phyloP scores from a whole-genome alignment of 805 yeast genomes.

The Wickerhamiella domercqiae region DNA sequence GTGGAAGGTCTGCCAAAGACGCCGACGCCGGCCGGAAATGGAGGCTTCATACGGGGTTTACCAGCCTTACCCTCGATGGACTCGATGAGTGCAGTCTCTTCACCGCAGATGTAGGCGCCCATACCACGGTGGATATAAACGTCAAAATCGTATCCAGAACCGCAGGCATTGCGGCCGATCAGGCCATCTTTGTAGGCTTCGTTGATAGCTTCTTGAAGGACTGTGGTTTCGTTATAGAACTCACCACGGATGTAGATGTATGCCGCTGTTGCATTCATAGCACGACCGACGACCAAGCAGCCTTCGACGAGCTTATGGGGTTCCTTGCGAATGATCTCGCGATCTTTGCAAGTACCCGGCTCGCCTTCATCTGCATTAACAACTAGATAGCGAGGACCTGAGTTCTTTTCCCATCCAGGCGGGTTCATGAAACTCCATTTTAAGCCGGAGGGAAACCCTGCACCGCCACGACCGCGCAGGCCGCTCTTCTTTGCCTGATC shows the following conservation, averaged over 20 bases:
- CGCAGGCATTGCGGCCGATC: slow-evolving; percentile 75
- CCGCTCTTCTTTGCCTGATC: slow-evolving; percentile 77
- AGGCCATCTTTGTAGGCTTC: slow-evolving; percentile 74
- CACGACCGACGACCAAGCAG: slow-evolving; percentile 78
- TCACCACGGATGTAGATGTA: slow-evolving; percentile 86
- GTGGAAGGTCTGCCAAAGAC: slow-evolving; percentile 83
- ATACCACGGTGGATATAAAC: slow-evolving; percentile 78
- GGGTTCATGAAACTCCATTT: slow-evolving; percentile 94
- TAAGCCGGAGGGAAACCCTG: slow-evolving; percentile 83
- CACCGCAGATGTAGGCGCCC: slow-evolving; percentile 91
- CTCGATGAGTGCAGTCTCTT: slow-evolving; percentile 81
- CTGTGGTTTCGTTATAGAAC: slow-evolving; percentile 65
- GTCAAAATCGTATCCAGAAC: slow-evolving; percentile 72
- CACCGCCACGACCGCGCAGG: slow-evolving; percentile 84
- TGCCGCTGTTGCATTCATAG: slow-evolving; percentile 88
- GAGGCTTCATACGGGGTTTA: slow-evolving; percentile 86
- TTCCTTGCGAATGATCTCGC: slow-evolving; percentile 81
- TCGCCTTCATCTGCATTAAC: slow-evolving; percentile 93
- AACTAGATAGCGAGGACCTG: slow-evolving; percentile 77
- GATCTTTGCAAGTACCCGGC: slow-evolving; percentile 87
- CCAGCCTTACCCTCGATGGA: slow-evolving; percentile 87
- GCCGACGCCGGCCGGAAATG: slow-evolving; percentile 91
- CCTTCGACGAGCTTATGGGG: slow-evolving; percentile 88
- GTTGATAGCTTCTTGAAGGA: slow-evolving; percentile 66
- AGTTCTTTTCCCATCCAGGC: slow-evolving; percentile 85